phyloP scores from a whole-genome alignment of 805 yeast species.

The Candida tibetensis region DNA sequence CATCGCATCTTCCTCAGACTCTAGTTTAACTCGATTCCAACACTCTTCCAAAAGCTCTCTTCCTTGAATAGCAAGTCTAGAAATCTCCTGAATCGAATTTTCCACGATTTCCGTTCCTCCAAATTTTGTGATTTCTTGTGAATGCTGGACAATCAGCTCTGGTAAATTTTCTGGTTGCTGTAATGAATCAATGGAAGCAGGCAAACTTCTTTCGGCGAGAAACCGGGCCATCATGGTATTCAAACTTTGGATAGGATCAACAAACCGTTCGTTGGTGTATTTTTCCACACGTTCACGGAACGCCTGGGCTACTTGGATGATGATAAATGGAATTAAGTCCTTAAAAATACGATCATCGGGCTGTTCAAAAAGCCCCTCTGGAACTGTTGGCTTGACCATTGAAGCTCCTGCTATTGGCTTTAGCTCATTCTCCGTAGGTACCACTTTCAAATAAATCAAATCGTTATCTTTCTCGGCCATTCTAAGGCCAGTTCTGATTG shows the following conservation, averaged over 20 bases:
- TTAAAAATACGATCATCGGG: slow-evolving; percentile 42
- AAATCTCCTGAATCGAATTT: slow-evolving; percentile 45
- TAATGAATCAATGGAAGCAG: slow-evolving; percentile 60
- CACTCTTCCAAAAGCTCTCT: slow-evolving; percentile 44
- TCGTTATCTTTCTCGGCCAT: slow-evolving; percentile 78
- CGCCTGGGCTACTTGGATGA: slow-evolving; percentile 65
- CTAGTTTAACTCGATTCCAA: slow-evolving; percentile 45
- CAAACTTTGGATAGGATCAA: slow-evolving; percentile 48
- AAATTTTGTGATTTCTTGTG: slow-evolving; percentile 47
- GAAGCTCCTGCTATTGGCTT: slow-evolving; percentile 46
- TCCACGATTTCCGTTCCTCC: slow-evolving; percentile 53
- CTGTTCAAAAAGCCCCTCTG: slow-evolving; percentile 14
- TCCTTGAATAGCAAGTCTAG: slow-evolving; percentile 39
- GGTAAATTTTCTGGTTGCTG: slow-evolving; percentile 61
- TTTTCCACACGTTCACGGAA: slow-evolving; percentile 62
- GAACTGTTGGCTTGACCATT: slow-evolving; percentile 51
- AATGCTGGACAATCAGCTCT: slow-evolving; percentile 51
- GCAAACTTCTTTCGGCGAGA: slow-evolving; percentile 50
- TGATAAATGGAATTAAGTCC: slow-evolving; percentile 63
- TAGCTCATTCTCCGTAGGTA: slow-evolving; percentile 47
- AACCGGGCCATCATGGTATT: slow-evolving; percentile 43
- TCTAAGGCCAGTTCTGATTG: slow-evolving; percentile 44
- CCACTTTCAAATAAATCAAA: slow-evolving; percentile 64
- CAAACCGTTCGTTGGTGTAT: slow-evolving; percentile 45
- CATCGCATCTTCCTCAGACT: slow-evolving; percentile 53